phyloP scores from a whole-genome alignment of 225 moss, liverwort and hornwort genomes.

The Neckera pumila region DNA sequence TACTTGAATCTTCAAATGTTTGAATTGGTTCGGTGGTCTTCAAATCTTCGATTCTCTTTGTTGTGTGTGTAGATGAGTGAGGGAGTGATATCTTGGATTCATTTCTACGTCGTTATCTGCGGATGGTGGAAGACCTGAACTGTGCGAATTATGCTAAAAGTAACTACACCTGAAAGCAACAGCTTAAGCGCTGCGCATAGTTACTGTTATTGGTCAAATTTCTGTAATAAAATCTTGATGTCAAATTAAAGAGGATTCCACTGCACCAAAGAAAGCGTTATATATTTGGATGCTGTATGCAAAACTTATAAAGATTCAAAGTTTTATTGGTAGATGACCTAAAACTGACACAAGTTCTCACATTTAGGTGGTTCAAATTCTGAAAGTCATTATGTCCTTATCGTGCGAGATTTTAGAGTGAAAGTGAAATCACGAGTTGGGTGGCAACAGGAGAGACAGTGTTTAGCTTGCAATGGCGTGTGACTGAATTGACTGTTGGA shows the following conservation, averaged over 20 bases:
- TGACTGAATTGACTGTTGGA: neutral
- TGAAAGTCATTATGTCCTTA: neutral
- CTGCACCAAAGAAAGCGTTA: neutral
- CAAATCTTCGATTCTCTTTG: neutral
- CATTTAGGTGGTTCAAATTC: too few relatives aligned
- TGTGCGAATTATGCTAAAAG: neutral
- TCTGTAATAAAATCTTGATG: neutral
- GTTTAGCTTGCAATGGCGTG: neutral
- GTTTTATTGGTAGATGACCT: neutral
- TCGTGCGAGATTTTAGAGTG: neutral
- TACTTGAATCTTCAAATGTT: neutral
- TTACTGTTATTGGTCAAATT: neutral
- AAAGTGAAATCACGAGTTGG: neutral
- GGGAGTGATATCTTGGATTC: neutral
- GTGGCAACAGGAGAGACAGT: neutral
- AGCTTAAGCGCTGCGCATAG: neutral
- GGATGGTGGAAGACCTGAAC: neutral
- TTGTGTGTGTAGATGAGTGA: neutral
- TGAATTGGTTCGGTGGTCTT: neutral
- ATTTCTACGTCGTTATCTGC: neutral
- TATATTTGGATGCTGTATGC: neutral
- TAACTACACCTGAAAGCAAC: neutral
- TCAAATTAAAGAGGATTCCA: neutral
- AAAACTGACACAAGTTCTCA: neutral
- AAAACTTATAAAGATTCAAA: neutral